Evolutionary conservation across 2,329 filamentous ascomycete genomes (phyloP), one percentile per base, ranked within the genome.

Genomic region (Canariomyces notabilis): DNA sequence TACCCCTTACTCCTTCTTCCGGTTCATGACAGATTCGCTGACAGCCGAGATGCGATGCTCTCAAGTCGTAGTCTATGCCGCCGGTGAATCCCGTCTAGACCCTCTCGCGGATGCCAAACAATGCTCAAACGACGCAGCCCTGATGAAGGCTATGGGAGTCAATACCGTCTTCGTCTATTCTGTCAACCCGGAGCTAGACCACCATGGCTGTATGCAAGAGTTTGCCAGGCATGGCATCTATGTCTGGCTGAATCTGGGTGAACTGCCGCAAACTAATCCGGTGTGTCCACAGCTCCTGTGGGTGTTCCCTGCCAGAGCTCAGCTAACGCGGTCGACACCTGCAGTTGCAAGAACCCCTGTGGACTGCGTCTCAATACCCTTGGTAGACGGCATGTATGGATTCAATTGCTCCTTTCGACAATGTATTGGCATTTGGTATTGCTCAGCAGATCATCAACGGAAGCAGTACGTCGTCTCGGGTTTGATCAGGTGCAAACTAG

Each of bases 151-250:
- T 21, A 20, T 47, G 12, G 42, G 45, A 2, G 46, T 37, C 18
- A 51, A 51, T 23, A 44, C 49, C 2, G 19, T 51, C 14, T 48
- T 45, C 36, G 40, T 51, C 15, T 51, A 51, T 46, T 43, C 37
- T 11, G 39, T 40, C 29, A 42, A 51, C 32, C 19, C 16, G 15
- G 14, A n/a, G 5, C 23, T 43, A 8, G 22, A 46, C 15, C 49
- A 51, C 19, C 33, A 42, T 7, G 49, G 35, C 2, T 51, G 49
- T 32, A 51, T 51, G 49, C 20, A 40, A 5, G 46, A 34, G 6
- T 44, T 51, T 33, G 49, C 46, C 29, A 42, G 37, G 6, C 34
- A 48, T n/a, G 49, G 46, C n/a, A 51, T 51, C 31, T 51, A 51
- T 22, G 37, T 51, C 15, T 48, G 49, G 45, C 42, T 49, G 4